Percentiles rank a stretch among this genome's conserved stretches.
Evolutionary conservation across 305 asterid species (phyloP).

Genomic region (Solanum hybrid): DNA sequence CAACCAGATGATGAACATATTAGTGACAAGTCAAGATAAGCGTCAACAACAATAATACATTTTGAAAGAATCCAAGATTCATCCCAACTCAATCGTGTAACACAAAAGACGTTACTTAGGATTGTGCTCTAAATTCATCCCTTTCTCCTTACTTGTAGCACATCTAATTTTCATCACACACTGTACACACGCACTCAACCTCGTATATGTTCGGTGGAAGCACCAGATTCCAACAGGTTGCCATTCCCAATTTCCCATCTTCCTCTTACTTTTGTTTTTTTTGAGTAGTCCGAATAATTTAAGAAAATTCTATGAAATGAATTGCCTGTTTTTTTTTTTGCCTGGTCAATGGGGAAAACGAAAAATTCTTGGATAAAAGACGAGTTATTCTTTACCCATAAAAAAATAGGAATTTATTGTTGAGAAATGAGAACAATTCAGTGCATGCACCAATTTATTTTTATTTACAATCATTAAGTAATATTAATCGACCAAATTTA

Average conservation of each 20-base stretch:
- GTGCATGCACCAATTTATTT: neutral
- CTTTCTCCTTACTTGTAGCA: neutral
- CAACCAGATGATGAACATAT: neutral
- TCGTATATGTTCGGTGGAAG: neutral
- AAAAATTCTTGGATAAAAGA: neutral
- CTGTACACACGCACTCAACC: neutral
- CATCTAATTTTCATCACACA: neutral
- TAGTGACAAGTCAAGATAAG: neutral
- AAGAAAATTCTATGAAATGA: neutral
- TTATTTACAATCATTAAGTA: neutral
- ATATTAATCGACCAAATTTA: too few relatives aligned
- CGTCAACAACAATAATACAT: neutral
- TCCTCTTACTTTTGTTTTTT: neutral
- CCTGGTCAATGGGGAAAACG: neutral
- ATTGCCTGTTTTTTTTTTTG: neutral
- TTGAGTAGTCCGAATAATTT: neutral
- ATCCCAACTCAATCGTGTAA: neutral
- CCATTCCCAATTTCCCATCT: neutral
- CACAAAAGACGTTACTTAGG: neutral
- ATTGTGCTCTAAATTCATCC: neutral
- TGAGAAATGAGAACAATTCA: neutral
- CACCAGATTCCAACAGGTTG: neutral
- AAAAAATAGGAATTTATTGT: too few relatives aligned
- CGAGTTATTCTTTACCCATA: too few relatives aligned
- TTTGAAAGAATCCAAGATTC: neutral